These are phyloP conservation scores for Fusarium hainanense DNA, from an alignment of 2,329 filamentous ascomycete species.

Conservation along the genomic window DNA sequence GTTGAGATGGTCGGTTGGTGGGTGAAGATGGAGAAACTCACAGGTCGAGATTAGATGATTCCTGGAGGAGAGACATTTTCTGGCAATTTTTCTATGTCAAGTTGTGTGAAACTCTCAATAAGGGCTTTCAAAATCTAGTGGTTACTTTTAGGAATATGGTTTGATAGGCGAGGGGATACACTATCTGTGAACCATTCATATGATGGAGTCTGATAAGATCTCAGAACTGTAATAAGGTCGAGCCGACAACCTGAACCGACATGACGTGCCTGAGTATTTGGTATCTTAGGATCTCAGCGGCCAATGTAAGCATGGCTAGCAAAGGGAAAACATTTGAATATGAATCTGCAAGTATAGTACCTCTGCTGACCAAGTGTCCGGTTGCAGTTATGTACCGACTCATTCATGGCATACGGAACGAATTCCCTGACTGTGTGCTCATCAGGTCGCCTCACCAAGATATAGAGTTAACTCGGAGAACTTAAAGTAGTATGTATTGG, in stretches of 20 bases:
- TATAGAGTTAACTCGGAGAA: fast-evolving
- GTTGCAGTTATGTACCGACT: fast-evolving
- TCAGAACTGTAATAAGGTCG: no score
- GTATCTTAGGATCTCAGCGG: no score
- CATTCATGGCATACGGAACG: not conserved
- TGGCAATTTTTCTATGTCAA: fast-evolving
- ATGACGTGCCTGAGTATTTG: no score
- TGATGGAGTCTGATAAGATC: not conserved
- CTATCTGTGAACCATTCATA: not conserved
- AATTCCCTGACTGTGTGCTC: not conserved
- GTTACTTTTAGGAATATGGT: fast-evolving
- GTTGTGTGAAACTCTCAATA: not conserved
- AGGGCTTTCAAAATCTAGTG: no score
- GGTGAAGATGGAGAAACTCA: no score
- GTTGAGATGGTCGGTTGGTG: not conserved
- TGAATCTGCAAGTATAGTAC: no score
- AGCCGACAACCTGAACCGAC: no score
- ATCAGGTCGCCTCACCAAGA: fast-evolving
- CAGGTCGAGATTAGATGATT: not conserved
- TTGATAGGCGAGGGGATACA: not conserved
- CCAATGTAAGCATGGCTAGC: no score
- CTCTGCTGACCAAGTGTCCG: fast-evolving
- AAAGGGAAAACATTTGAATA: no score
- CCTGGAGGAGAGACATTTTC: not conserved
- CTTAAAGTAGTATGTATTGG: not conserved